phyloP scores from a whole-genome alignment of 345 rosid genomes.

The Camelina neglecta region DNA sequence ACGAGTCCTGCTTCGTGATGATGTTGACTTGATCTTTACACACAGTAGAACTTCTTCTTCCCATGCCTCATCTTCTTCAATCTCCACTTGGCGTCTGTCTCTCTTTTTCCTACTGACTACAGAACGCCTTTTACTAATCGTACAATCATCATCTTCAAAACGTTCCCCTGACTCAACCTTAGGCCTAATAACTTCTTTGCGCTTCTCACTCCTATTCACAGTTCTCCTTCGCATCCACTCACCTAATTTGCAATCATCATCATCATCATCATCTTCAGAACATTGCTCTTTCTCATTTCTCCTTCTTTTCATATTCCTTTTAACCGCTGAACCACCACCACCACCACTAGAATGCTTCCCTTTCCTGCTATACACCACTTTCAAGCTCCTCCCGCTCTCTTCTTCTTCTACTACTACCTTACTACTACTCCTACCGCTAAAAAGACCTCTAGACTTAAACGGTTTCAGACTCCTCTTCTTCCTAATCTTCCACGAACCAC shows the following conservation, averaged over 20 bases:
- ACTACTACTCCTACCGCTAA: background rate
- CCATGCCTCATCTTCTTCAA: constrained; percentile 33
- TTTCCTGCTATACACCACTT: background rate
- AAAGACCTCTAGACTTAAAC: background rate
- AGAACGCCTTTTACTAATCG: background rate
- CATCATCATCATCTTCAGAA: constrained; percentile 2
- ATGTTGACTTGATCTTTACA: background rate
- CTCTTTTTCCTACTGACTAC: background rate
- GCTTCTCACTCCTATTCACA: background rate
- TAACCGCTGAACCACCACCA: background rate
- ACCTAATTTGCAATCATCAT: constrained; percentile 3
- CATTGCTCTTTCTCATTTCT: background rate
- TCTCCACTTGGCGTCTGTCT: background rate
- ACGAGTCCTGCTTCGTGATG: constrained; percentile 1
- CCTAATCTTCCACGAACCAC: constrained; percentile 23
- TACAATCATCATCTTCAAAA: background rate
- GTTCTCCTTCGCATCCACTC: background rate
- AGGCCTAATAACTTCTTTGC: background rate
- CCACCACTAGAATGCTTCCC: background rate
- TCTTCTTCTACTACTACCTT: background rate
- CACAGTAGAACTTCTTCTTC: background rate
- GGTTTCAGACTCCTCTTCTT: constrained; percentile 32
- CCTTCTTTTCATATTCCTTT: background rate
- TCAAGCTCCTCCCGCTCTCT: background rate
- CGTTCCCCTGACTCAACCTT: background rate